phyloP scores from a whole-genome alignment of 768 basidiomycete genomes.

The Rhizopogon vulgaris region DNA sequence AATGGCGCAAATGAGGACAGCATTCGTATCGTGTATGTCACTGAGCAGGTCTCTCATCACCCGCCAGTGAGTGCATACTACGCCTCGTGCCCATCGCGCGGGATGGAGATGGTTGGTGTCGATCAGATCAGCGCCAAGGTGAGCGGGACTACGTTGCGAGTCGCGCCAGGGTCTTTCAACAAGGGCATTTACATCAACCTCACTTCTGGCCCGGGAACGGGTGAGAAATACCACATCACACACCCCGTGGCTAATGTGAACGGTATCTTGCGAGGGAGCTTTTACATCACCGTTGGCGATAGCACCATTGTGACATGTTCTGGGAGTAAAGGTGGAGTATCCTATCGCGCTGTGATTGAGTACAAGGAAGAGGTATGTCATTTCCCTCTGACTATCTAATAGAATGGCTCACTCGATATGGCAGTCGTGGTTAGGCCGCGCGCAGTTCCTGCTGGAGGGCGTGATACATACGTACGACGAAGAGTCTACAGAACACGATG shows the following conservation, averaged over 20 bases:
- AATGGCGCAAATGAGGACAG: constrained; percentile 31
- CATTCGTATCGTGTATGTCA: constrained; percentile 72
- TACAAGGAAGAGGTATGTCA: constrained; percentile 89
- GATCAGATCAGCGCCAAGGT: constrained; percentile 95
- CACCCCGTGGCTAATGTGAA: constrained; percentile 90
- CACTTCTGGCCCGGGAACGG: constrained; percentile 65
- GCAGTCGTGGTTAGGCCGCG: constrained; percentile 84
- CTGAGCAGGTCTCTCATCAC: constrained; percentile 96
- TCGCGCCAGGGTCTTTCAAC: constrained; percentile 78
- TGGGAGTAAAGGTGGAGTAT: constrained; percentile 54
- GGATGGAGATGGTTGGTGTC: constrained; percentile 67
- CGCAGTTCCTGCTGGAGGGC: constrained; percentile 82
- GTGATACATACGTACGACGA: constrained; percentile 80
- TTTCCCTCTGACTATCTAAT: neutral
- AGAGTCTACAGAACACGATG: constrained; percentile 53
- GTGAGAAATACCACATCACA: constrained; percentile 81
- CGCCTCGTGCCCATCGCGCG: constrained; percentile 67
- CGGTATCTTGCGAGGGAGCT: constrained; percentile 84
- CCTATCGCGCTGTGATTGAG: constrained; percentile 78
- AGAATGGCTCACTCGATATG: neutral
- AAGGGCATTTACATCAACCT: constrained; percentile 84
- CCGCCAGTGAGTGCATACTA: constrained; percentile 89
- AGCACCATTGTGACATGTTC: constrained; percentile 76
- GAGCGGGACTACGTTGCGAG: constrained; percentile 79
- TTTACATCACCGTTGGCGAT: constrained; percentile 85